These are phyloP conservation scores for Maudiozyma saulgeensis DNA, from an alignment of 805 yeast species.

Conservation along the genomic window DNA sequence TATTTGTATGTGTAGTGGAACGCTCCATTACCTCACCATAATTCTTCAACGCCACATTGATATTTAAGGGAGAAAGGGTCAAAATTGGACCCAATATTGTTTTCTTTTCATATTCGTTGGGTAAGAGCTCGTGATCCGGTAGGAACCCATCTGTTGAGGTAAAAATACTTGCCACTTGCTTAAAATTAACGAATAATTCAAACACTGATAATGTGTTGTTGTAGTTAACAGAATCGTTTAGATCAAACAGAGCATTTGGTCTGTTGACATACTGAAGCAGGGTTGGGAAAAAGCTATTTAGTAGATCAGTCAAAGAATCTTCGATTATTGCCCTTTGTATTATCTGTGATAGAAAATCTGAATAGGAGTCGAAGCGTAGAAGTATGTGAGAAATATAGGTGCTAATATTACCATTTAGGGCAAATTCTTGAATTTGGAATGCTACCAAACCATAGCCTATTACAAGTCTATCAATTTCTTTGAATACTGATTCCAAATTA, in stretches of 20 bases:
- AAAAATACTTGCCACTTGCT: constrained; percentile 51
- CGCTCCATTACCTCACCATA: constrained; percentile 28
- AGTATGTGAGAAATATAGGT: constrained; percentile 25
- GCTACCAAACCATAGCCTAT: constrained; percentile 56
- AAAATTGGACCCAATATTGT: constrained; percentile 73
- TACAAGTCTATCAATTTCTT: constrained; percentile 35
- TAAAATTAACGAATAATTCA: constrained; percentile 49
- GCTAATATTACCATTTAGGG: constrained; percentile 16
- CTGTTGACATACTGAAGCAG: constrained; percentile 20
- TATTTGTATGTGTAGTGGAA: constrained; percentile 36
- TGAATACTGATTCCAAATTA: constrained; percentile 33
- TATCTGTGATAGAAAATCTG: constrained; percentile 48
- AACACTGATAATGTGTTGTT: constrained; percentile 44
- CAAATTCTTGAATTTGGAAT: constrained; percentile 55
- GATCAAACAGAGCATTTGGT: constrained; percentile 28
- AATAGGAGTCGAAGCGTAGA: constrained; percentile 20
- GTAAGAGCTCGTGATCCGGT: constrained; percentile 36
- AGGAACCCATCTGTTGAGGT: constrained; percentile 48
- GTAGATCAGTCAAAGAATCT: constrained; percentile 51
- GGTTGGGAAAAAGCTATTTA: constrained; percentile 38
- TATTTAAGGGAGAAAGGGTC: constrained; percentile 62
- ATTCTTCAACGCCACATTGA: constrained; percentile 41
- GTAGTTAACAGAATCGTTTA: constrained; percentile 41
- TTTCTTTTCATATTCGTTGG: constrained; percentile 46
- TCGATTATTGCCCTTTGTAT: constrained; percentile 54